Evolutionary conservation across 2,329 filamentous ascomycete genomes (phyloP).

Genomic region (Exophiala alcalophila): DNA sequence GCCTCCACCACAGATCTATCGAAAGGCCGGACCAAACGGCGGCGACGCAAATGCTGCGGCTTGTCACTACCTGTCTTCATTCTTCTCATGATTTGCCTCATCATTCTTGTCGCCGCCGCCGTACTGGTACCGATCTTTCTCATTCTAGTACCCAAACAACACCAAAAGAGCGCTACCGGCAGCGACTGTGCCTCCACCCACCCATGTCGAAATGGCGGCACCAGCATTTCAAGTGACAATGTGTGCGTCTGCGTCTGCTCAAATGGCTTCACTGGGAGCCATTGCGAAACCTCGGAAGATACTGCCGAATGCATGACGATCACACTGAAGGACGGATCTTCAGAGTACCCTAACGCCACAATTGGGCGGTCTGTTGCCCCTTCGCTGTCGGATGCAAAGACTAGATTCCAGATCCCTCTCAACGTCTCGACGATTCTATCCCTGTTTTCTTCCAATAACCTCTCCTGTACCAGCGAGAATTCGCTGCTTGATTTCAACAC

Average conservation of each 20-base stretch:
- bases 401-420: slow-evolving; percentile 74
- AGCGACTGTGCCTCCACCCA: slow-evolving; percentile 59
- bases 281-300: slow-evolving; percentile 53
- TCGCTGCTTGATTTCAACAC: slow-evolving; percentile 68
- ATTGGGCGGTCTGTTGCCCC: slow-evolving; percentile 75
- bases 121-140: slow-evolving; percentile 72
- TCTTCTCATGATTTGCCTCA: slow-evolving; percentile 60
- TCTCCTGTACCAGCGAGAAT: slow-evolving; percentile 83
- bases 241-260: slow-evolving; percentile 83
- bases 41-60: slow-evolving; percentile 70
- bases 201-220: slow-evolving; percentile 75
- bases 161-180: slow-evolving; percentile 36
- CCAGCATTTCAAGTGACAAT: slow-evolving; percentile 64
- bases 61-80: slow-evolving; percentile 77
- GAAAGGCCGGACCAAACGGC: slow-evolving; percentile 28
- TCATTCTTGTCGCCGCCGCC: slow-evolving; percentile 74
- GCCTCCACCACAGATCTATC: slow-evolving; percentile 26
- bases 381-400: slow-evolving; percentile 62
- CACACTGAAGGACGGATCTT: slow-evolving; percentile 39
- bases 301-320: slow-evolving; percentile 46
- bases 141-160: slow-evolving; percentile 54
- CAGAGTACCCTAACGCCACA: slow-evolving; percentile 62
- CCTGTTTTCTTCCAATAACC: slow-evolving; percentile 69
- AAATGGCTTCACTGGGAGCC: slow-evolving; percentile 74
- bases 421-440: slow-evolving; percentile 67